Evolutionary conservation across 768 basidiomycete species (phyloP).

Genomic region (Psilocybe tampanensis): DNA sequence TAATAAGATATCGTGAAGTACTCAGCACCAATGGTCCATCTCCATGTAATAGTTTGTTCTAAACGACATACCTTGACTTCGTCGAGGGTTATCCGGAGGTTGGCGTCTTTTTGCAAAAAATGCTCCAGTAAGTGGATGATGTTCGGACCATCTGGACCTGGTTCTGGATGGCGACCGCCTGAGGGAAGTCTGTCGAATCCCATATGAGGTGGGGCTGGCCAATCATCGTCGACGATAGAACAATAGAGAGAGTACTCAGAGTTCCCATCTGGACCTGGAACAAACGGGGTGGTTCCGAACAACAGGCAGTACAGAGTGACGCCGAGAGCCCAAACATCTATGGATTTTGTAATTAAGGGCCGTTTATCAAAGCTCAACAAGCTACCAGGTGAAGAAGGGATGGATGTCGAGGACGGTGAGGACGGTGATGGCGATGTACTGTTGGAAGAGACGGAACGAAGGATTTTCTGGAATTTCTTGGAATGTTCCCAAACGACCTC

Average conservation of each 20-base stretch:
- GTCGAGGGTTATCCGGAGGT: conserved; percentile 72
- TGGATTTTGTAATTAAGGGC: conserved; percentile 83
- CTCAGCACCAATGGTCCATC: conserved; percentile 3
- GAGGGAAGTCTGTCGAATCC: conserved; percentile 69
- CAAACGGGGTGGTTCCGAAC: conserved; percentile 85
- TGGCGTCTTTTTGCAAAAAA: conserved; percentile 81
- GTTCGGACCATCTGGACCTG: conserved; percentile 48
- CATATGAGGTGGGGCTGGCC: conserved; percentile 68
- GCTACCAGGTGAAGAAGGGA: conserved; percentile 24
- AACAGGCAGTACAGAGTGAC: conserved; percentile 94
- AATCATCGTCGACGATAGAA: conserved; percentile 77
- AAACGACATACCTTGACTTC: conserved; percentile 69
- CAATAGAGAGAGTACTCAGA: conserved; percentile 78
- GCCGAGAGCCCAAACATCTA: conserved; percentile 98
- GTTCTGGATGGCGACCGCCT: conserved; percentile 51
- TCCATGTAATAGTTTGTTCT: conserved; percentile 12
- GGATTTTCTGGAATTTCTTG: conserved; percentile 33
- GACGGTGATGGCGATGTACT: conserved; percentile 13
- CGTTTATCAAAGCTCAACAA: conserved; percentile 20
- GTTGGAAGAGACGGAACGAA: conserved; percentile 24
- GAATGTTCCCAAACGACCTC: conserved; percentile 82
- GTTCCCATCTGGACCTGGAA: conserved; percentile 20
- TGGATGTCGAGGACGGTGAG: conserved; percentile 29
- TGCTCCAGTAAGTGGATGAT: conserved; percentile 74
- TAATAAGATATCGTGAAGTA: not conserved